A percentile compares a stretch with the other conserved stretches of the same genome.
Evolutionary conservation across 2,329 filamentous ascomycete genomes (phyloP).

Genomic region (Dothideomycetes sp.): DNA sequence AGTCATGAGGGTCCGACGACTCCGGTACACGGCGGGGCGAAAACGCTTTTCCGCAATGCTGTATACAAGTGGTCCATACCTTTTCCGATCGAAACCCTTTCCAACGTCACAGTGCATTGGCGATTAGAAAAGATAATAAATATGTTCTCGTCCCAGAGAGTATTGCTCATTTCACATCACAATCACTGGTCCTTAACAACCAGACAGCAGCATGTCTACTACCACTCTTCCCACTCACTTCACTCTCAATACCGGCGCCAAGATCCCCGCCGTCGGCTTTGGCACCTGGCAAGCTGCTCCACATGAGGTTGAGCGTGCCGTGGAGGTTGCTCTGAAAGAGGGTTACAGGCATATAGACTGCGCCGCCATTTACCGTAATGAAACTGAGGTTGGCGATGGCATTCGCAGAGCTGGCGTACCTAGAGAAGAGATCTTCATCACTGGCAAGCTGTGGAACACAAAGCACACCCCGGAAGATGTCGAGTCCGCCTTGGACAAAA

Average conservation of each 20-base stretch:
- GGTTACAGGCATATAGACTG: slow-evolving; percentile 29
- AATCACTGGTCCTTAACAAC: background rate
- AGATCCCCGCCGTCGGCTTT: slow-evolving; percentile 28
- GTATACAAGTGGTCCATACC: no score
- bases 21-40: no score
- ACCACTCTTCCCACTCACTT: slow-evolving; percentile 8
- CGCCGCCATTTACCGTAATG: slow-evolving; percentile 24
- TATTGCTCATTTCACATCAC: background rate
- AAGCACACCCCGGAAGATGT: slow-evolving; percentile 40
- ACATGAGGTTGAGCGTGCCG: slow-evolving; percentile 21
- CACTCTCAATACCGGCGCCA: slow-evolving; percentile 27
- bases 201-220: background rate
- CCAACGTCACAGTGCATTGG: no score
- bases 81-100: no score
- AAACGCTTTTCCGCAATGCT: no score
- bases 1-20: no score
- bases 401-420: slow-evolving; percentile 16
- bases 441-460: slow-evolving; percentile 53
- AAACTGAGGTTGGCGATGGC: slow-evolving; percentile 17
- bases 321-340: slow-evolving; percentile 22
- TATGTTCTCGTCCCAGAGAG: no score
- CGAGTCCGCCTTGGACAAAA: slow-evolving; percentile 31
- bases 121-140: no score
- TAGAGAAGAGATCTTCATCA: slow-evolving; percentile 25
- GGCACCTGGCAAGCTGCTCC: slow-evolving; percentile 27